These are phyloP conservation scores for Picea abies DNA, from an alignment of 83 land plant genomes.

Conservation along the genomic window DNA sequence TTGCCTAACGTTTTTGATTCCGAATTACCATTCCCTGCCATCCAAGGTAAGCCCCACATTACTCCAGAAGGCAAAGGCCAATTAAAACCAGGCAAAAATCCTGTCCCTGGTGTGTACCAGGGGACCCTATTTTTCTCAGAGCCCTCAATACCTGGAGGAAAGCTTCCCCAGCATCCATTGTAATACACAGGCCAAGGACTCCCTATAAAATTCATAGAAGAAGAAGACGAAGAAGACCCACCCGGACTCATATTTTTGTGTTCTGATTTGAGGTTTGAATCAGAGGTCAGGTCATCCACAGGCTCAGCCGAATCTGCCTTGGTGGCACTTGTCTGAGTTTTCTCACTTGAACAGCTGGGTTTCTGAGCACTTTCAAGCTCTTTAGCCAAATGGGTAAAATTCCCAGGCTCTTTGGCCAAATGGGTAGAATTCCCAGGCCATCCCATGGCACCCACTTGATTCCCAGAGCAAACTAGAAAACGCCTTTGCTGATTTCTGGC, in stretches of 20 bases:
- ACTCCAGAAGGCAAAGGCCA: neutral
- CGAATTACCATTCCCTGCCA: neutral
- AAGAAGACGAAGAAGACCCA: neutral
- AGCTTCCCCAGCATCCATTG: neutral
- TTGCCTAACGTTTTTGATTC: slow-evolving; percentile 1
- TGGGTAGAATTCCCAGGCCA: neutral
- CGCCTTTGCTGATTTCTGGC: no score
- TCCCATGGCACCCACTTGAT: neutral
- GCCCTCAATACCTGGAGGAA: neutral
- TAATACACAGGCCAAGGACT: slow-evolving; percentile 1
- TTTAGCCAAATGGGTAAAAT: neutral
- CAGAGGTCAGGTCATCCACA: slow-evolving; percentile 1
- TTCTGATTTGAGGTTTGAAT: slow-evolving; percentile 4
- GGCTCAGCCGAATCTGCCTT: slow-evolving; percentile 13
- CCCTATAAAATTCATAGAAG: neutral
- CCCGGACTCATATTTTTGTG: neutral
- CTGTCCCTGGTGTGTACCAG: slow-evolving; percentile 8
- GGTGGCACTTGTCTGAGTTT: slow-evolving; percentile 10
- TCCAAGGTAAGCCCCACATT: neutral
- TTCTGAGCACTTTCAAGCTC: slow-evolving; percentile 2
- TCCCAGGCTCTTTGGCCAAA: neutral
- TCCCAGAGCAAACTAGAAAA: neutral
- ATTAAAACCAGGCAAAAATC: neutral
- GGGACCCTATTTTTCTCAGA: neutral
- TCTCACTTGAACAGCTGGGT: slow-evolving; percentile 8